Evolutionary conservation across 2,329 filamentous ascomycete genomes (phyloP), one percentile per base, ranked within the genome.

Genomic region (Venturia pyrina): DNA sequence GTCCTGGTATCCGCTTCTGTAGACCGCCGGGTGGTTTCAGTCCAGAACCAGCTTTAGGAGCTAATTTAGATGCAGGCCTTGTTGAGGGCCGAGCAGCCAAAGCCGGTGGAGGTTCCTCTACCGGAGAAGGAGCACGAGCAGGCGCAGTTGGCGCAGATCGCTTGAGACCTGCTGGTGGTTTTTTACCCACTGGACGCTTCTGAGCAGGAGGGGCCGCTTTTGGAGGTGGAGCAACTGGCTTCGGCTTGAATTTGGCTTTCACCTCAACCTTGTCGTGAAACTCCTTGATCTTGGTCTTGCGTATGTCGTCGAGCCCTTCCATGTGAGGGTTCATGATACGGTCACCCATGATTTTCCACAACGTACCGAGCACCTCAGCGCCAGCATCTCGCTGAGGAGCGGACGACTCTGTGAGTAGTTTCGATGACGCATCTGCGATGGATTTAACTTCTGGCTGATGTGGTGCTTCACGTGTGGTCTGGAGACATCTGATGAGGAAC

Each of bases 331-430:
- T 91, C 95, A 99, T 99, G 64, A 90, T 90, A 66, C 95, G 87
- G 76, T 99, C 96, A 53, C 95, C 93, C 79, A 98, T 90, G 65
- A 99, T 98, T 79, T 98, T 99, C 95, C 97, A 98, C 62, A 99
- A 77, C 0, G 93, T 96, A 69, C 96, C 95, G 3, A 99, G 81
- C 43, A 95, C 87, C 76, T 99, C 95, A 17, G 93, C 93, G 75
- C 93, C 95, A 40, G 91, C 92, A 62, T 93, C 89, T 77, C 95
- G 87, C 67, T 96, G 85, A 3, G 84, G 88, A 71, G 96, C 93
- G 70, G 88, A 93, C 0, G 91, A 93, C 74, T 99, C 95, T 0
- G 93, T 88, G 19, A 99, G 82, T 8, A 98, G 81, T 76, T 96
- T 98, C 73, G 93, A 97, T 37, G 87, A 88, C 0, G 87, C 85